A percentile compares a stretch with the other conserved stretches of the same genome.
These are phyloP conservation scores for Aspergillus felis DNA, from an alignment of 2,329 filamentous ascomycete species.

Conservation along the genomic window DNA sequence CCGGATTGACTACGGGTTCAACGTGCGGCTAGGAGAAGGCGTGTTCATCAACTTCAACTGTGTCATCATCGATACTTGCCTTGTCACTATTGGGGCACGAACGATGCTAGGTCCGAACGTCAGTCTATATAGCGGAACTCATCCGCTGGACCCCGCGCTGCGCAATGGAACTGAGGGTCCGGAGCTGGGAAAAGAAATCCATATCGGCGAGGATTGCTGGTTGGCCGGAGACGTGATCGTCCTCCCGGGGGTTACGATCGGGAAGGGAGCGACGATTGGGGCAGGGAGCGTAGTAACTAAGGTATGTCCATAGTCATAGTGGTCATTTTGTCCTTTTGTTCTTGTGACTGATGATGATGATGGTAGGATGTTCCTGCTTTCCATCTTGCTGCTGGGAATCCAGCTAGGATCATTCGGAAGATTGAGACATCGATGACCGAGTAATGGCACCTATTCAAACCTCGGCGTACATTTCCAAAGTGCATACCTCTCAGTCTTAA, in stretches of 20 bases:
- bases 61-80: constrained; percentile 72
- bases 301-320: constrained; percentile 28
- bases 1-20: constrained; percentile 72
- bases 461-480: not conserved
- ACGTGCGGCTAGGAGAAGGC: constrained; percentile 64
- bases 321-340: not conserved
- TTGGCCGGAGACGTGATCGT: constrained; percentile 68
- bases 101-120: constrained; percentile 78
- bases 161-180: constrained; percentile 73
- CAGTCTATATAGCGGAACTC: constrained; percentile 68
- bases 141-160: constrained; percentile 71
- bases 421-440: constrained; percentile 36
- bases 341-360: constrained; percentile 1
- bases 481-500: not conserved
- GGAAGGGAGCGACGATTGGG: constrained; percentile 68
- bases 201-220: constrained; percentile 78
- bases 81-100: constrained; percentile 69
- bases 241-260: constrained; percentile 73
- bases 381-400: constrained; percentile 41
- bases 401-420: constrained; percentile 35
- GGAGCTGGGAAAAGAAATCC: constrained; percentile 69
- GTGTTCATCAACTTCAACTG: constrained; percentile 75
- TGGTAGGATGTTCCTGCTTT: constrained; percentile 40
- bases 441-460: not conserved
- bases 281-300: constrained; percentile 83